Evolutionary conservation across 116 monocot species (phyloP), one percentile per base, ranked within the genome.

Genomic region (Phalaenopsis hybrid): DNA sequence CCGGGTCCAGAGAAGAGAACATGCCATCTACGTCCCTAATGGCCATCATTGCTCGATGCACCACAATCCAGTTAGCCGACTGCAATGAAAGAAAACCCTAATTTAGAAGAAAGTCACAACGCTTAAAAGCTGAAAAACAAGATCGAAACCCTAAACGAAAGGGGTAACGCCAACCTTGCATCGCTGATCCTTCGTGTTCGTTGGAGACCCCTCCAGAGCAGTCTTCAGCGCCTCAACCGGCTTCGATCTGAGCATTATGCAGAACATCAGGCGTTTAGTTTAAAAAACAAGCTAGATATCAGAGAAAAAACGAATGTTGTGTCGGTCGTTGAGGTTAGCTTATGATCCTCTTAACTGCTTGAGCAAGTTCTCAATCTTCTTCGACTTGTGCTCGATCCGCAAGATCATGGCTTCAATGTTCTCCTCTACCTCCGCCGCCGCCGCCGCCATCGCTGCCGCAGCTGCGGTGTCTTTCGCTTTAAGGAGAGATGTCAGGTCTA

Each of bases 11-110:
- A 48, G 85, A 84, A 57, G 91, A 83, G 48, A 96, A 80, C 91
- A 94, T 89, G 12, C 87, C 92, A 82, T 96, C 96, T 51, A 92
- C 91, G 59, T 94, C 94, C 88, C 89, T 96, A 61, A 96, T 90
- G 44, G 92, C 96, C 96, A 96, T 96, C 77, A 96, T 81, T 44
- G 94, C 94, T 75, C 96, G 86, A 77, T 96, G 96, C 79, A 96
- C 96, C 50, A 91, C 89, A 67, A 96, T 94, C 96, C 94, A 96
- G 81, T 91, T 94, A 78, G 92, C 96, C 51, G 94, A 96, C 96
- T 96, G 72, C 78, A 72, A 37, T 72, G 10, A 23, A 79, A 58
- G 59, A 18, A 63, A 75, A 61, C 46, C 57, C 57, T 49, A 67
- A 81, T 28, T 44, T 34, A 72, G 72, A 72, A 72, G 15, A 72